Conservation (phyloP, 2,329 filamentous ascomycete genomes). For the Colletotrichum lentis region DNA sequence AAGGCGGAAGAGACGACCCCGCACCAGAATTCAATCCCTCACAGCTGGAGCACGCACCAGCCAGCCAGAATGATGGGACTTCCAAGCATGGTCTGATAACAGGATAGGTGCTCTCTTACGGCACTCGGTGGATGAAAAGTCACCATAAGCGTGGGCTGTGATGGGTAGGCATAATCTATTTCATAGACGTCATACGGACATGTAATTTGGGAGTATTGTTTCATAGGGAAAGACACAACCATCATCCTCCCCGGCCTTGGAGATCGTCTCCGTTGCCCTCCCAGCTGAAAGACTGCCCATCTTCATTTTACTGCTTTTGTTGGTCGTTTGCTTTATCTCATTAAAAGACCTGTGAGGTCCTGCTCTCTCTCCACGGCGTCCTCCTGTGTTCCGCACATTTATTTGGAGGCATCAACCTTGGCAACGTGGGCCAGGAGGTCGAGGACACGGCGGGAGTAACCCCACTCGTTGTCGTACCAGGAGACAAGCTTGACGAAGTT, state of each 20-base stretch:
- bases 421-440: constrained; percentile 82
- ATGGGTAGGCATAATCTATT: constrained; percentile 37
- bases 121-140: background rate
- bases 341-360: constrained; percentile 30
- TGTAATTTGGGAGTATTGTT: constrained; percentile 28
- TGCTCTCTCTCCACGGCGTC: constrained; percentile 28
- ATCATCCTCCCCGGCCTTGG: constrained; percentile 30
- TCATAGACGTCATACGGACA: constrained; percentile 36
- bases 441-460: constrained; percentile 94
- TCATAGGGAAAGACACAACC: constrained; percentile 36
- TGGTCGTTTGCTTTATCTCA: constrained; percentile 34
- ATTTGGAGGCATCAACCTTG: constrained; percentile 74
- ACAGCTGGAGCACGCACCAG: background rate
- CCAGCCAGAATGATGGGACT: too few species aligned
- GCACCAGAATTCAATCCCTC: constrained; percentile 1
- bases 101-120: background rate
- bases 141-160: background rate
- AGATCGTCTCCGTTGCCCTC: constrained; percentile 27
- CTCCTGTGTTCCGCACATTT: constrained; percentile 44
- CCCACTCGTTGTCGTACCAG: constrained; percentile 99
- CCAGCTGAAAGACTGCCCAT: constrained; percentile 34
- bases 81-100: background rate
- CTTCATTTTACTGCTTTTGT: constrained; percentile 36
- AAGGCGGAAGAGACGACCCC: background rate
- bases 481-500: constrained; percentile 99